Percentiles rank a stretch among this genome's conserved stretches.
phyloP scores from a whole-genome alignment of 495 filamentous ascomycete genomes.

The Penicillium soppii region DNA sequence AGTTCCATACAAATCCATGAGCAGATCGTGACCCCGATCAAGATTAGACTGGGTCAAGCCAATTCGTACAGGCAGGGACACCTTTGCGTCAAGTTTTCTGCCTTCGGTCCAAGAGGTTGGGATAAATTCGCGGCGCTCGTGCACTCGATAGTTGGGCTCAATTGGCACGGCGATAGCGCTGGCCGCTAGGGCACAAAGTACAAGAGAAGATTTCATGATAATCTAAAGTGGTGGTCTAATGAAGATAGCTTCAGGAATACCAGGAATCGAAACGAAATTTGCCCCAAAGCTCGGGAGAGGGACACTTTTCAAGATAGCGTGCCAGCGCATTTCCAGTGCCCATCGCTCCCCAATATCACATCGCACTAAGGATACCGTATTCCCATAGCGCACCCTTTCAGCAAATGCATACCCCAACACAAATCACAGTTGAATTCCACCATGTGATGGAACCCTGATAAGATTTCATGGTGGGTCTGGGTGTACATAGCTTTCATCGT shows the following conservation, averaged over 20 bases:
- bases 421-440: background rate
- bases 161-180: slow-evolving; percentile 30
- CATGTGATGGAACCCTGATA: slow-evolving; percentile 19
- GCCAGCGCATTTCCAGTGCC: background rate
- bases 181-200: slow-evolving; percentile 30
- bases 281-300: no score
- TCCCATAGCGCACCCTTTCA: background rate
- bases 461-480: slow-evolving; percentile 11
- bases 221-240: background rate
- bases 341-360: background rate
- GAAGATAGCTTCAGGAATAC: no score
- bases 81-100: slow-evolving; percentile 25
- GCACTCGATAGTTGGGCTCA: slow-evolving; percentile 30
- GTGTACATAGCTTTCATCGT: slow-evolving; percentile 9
- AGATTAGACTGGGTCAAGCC: slow-evolving; percentile 55
- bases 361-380: background rate
- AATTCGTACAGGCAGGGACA: slow-evolving; percentile 53
- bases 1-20: slow-evolving; percentile 50
- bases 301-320: no score
- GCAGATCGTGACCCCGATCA: slow-evolving; percentile 50
- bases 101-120: slow-evolving; percentile 35
- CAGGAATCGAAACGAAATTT: no score
- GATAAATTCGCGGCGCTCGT: slow-evolving; percentile 40
- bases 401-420: background rate
- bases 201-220: slow-evolving; percentile 31